Conservation (phyloP, 495 filamentous ascomycete genomes). For the Amorphotheca resinae region DNA sequence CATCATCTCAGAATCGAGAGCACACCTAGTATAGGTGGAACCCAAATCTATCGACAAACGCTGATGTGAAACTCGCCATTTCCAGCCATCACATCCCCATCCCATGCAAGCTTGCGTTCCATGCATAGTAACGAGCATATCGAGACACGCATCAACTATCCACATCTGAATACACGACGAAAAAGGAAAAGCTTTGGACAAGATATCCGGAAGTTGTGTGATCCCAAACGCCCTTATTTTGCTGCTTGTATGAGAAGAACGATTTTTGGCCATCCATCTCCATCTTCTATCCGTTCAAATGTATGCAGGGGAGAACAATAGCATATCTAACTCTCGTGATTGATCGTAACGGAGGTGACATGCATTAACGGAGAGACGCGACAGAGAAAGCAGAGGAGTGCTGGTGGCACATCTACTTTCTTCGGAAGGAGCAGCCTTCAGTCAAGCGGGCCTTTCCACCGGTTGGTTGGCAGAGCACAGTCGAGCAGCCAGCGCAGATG, state of each 20-base stretch:
- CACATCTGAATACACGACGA: slow-evolving; percentile 22
- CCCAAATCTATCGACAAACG: slow-evolving; percentile 20
- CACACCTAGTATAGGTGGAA: slow-evolving; percentile 13
- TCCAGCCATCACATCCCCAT: slow-evolving; percentile 23
- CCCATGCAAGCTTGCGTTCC: slow-evolving; percentile 34
- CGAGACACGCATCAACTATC: slow-evolving; percentile 18
- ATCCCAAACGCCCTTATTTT: slow-evolving; percentile 42
- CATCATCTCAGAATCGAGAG: slow-evolving; percentile 24
- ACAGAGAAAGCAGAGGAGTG: slow-evolving; percentile 16
- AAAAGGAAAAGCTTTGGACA: slow-evolving; percentile 42
- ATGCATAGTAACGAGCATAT: slow-evolving; percentile 13
- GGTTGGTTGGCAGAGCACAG: slow-evolving; percentile 94
- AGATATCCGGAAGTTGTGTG: slow-evolving; percentile 64
- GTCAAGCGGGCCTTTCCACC: slow-evolving; percentile 95
- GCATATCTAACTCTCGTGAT: slow-evolving; percentile 17
- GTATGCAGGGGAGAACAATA: slow-evolving; percentile 16
- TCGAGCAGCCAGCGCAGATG: slow-evolving; percentile 96
- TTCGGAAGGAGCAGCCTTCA: slow-evolving; percentile 98
- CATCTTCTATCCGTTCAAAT: slow-evolving; percentile 62
- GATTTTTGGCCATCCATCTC: slow-evolving; percentile 41
- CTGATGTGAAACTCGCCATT: slow-evolving; percentile 35
- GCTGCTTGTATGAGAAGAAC: slow-evolving; percentile 24
- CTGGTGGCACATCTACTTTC: slow-evolving; percentile 66
- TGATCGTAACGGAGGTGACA: slow-evolving; percentile 2
- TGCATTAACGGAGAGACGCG: slow-evolving; percentile 19